Conservation (phyloP, 1,284 basidiomycete genomes). For the Trametes polyzona region DNA sequence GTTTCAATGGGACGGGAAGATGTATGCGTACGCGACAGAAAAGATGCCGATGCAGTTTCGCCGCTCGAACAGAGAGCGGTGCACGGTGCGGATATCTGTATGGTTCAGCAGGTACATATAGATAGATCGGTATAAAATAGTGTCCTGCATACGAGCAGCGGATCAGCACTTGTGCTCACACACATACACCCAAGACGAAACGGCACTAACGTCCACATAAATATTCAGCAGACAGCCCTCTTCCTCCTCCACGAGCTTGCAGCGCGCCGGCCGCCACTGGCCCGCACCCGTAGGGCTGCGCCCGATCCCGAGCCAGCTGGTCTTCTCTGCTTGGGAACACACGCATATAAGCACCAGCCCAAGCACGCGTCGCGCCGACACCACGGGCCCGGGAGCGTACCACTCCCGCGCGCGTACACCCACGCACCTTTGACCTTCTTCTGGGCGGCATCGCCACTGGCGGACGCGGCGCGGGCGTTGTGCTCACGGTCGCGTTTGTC, state of each 20-base stretch:
- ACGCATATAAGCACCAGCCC: not conserved
- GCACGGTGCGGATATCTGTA: constrained; percentile 72
- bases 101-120: constrained; percentile 72
- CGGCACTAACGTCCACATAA: constrained; percentile 65
- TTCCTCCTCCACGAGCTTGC: constrained; percentile 69
- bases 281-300: constrained; percentile 53
- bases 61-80: constrained; percentile 71
- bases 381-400: not conserved
- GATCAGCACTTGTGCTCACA: constrained; percentile 5
- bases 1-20: not conserved
- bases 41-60: constrained; percentile 74
- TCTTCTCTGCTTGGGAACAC: constrained; percentile 54
- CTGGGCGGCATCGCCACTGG: constrained; percentile 41
- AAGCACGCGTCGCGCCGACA: constrained; percentile 2
- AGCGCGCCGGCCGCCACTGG: constrained; percentile 72
- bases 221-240: constrained; percentile 68
- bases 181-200: not conserved
- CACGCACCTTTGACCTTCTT: constrained; percentile 64
- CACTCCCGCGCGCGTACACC: too few species aligned
- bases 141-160: constrained; percentile 51
- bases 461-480: constrained; percentile 39
- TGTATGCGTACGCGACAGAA: constrained; percentile 52
- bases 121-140: constrained; percentile 70
- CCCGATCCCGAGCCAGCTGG: constrained; percentile 70
- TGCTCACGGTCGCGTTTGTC: constrained; percentile 63